These are phyloP conservation scores for Lasiosphaeriaceae sp. DNA, from an alignment of 495 filamentous ascomycete species.

Conservation along the genomic window DNA sequence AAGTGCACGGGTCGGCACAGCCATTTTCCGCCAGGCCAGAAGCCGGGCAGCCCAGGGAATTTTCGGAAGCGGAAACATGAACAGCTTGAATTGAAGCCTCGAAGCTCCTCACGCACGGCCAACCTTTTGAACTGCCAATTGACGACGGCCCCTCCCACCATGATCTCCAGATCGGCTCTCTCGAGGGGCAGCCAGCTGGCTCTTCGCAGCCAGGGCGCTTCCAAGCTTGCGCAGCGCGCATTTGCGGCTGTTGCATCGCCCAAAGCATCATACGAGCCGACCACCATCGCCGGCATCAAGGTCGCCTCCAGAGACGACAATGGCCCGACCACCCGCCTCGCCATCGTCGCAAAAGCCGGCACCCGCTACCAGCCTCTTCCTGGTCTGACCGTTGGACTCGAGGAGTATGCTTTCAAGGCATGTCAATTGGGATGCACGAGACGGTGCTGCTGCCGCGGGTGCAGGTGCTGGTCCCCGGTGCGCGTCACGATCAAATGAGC, in stretches of 20 bases:
- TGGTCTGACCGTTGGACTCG: conserved; percentile 82
- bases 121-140: conserved; percentile 37
- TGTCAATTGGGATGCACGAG: conserved; percentile 23
- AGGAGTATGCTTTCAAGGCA: conserved; percentile 96
- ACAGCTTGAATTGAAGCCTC: conserved; percentile 19
- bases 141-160: conserved; percentile 56
- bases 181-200: conserved; percentile 74
- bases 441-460: background rate
- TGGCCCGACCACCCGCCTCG: conserved; percentile 84
- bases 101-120: conserved; percentile 10
- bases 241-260: conserved; percentile 77
- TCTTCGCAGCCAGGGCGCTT: conserved; percentile 61
- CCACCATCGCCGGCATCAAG: conserved; percentile 83
- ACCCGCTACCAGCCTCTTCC: conserved; percentile 86
- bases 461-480: conserved; percentile 6
- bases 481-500: conserved; percentile 34
- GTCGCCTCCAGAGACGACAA: conserved; percentile 81
- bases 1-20: conserved; percentile 20
- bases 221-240: conserved; percentile 55
- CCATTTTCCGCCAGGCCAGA: conserved; percentile 25
- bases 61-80: conserved; percentile 27
- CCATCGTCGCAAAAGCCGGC: conserved; percentile 87
- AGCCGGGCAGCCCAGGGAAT: conserved; percentile 30
- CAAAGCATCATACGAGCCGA: conserved; percentile 78
- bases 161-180: conserved; percentile 81